A percentile compares a stretch with the other conserved stretches of the same genome.
Evolutionary conservation across 805 yeast genomes (phyloP).

Genomic region (Candida andamanensis): DNA sequence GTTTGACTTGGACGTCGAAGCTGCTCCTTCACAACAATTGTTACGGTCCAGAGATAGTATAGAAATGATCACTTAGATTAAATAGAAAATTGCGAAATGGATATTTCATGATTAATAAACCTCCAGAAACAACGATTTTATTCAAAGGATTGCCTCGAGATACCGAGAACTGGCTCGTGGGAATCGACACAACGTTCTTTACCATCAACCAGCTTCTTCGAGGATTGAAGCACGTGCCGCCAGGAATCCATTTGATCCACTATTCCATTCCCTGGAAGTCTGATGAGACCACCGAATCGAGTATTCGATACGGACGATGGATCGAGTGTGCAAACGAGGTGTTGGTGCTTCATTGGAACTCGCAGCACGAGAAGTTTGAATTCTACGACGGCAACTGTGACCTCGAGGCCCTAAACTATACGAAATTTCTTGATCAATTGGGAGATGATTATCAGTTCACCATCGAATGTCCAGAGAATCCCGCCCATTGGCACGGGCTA

Average conservation of each 20-base stretch:
- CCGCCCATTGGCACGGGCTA: conserved; percentile 9
- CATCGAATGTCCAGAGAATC: conserved; percentile 34
- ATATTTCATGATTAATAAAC: conserved; percentile 12
- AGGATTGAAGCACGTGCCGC: conserved; percentile 49
- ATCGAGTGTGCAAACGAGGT: conserved; percentile 29
- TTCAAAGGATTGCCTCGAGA: conserved; percentile 11
- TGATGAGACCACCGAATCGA: conserved; percentile 4
- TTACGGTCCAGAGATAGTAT: conserved; percentile 21
- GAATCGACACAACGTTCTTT: conserved; percentile 49
- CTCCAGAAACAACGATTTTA: conserved; percentile 20
- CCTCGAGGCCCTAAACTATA: conserved; percentile 24
- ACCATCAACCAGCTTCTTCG: conserved; percentile 31
- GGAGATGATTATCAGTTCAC: conserved; percentile 25
- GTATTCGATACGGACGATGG: conserved; percentile 39
- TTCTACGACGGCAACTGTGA: conserved; percentile 12
- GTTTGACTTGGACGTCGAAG: conserved; percentile 19
- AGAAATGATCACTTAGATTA: conserved; percentile 23
- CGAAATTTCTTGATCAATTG: conserved; percentile 20
- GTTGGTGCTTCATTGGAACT: conserved; percentile 33
- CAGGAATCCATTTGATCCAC: conserved; percentile 54
- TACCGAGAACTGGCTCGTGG: conserved; percentile 23
- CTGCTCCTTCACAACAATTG: conserved; percentile 1
- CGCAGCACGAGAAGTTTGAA: conserved; percentile 11
- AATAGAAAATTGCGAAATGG: background rate
- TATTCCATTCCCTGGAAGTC: conserved; percentile 27